Base-by-base conservation (phyloP, 208 protist genomes). In the Tritrichomonas foetus region DNA sequence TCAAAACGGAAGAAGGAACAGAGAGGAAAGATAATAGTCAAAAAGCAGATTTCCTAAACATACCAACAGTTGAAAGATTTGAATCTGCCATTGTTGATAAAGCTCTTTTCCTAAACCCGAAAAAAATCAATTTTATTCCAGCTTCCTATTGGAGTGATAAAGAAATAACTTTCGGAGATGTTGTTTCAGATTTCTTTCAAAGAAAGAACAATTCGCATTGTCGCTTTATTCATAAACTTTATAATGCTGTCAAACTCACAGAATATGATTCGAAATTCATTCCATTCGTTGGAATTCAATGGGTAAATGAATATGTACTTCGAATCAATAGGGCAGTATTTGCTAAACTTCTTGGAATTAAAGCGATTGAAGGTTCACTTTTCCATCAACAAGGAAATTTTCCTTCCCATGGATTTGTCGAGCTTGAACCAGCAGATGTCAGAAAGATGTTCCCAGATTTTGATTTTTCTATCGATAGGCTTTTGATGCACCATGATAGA, bases 351-450 rank as follows among this genome's bases (percentile, higher is more conserved):
- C n/a, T 69, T n/a, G 25, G 64, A 69, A 69, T 69, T n/a, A 69
- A 69, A n/a, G 64, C 64, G 5, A 69, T 69, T n/a, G 64, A 69
- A 33, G 64, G 64, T n/a, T 69, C 64, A 69, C n/a, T 69, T n/a
- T 69, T 69, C 64, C 64, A 69, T n/a, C 11, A 69, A 69, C 64
- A 69, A 69, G 64, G 64, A 69, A 69, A 69, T n/a, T 69, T 69
- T 25, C 11, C 64, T 33, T 33, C 64, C 8, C 64, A 69, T 69
- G 64, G 64, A 69, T 69, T 69, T 69, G 64, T 69, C n/a, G 64
- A 69, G n/a, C 22, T 69, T 69, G 64, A 69, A 30, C 64, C 64
- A n/a, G 64, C 64, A 25, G 27, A 33, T 33, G 27, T 69, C 8
- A 69, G 27, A n/a, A 69, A 69, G 27, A 69, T 69, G 25, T 33